Percentiles rank a stretch among this genome's conserved stretches.
Evolutionary conservation across 2,329 filamentous ascomycete genomes (phyloP).

Genomic region (Arthrocladium fulminans): DNA sequence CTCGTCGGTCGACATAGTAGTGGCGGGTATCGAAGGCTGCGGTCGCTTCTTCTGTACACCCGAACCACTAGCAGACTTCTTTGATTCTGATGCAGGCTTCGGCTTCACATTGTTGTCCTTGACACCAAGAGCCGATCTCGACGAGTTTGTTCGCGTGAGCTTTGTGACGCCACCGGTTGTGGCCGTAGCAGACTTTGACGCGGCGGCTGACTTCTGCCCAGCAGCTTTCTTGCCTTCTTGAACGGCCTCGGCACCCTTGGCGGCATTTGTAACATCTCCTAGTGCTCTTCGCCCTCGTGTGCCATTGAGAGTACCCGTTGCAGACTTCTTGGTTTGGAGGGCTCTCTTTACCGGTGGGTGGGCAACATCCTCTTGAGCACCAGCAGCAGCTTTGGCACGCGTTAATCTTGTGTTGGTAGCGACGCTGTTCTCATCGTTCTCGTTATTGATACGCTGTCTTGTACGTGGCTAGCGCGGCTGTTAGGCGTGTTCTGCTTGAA

Average conservation of each 20-base stretch:
- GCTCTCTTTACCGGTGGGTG: conserved; percentile 56
- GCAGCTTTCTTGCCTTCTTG: conserved; percentile 66
- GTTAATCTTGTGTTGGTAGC: conserved; percentile 70
- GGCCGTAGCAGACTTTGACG: conserved; percentile 70
- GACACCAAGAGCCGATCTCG: conserved; percentile 53
- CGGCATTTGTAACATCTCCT: conserved; percentile 91
- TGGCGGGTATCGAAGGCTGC: conserved; percentile 34
- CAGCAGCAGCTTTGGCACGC: conserved; percentile 78
- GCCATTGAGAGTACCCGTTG: conserved; percentile 40
- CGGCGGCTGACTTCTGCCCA: conserved; percentile 55
- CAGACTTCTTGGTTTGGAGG: conserved; percentile 62
- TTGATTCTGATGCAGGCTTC: conserved; percentile 54
- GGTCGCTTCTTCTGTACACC: conserved; percentile 64
- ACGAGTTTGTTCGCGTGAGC: conserved; percentile 49
- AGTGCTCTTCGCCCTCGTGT: conserved; percentile 67
- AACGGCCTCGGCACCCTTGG: conserved; percentile 56
- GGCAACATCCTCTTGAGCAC: conserved; percentile 41
- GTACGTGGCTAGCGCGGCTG: conserved; percentile 52
- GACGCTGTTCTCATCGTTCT: conserved; percentile 82
- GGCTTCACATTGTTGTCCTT: conserved; percentile 56
- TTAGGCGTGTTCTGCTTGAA: conserved; percentile 32
- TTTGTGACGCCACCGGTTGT: conserved; percentile 71
- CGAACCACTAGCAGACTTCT: conserved; percentile 64
- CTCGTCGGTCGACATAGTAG: conserved; percentile 51
- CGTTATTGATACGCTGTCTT: conserved; percentile 68